A percentile compares a stretch with the other conserved stretches of the same genome.
phyloP scores from a whole-genome alignment of 2,329 filamentous ascomycete genomes.

The Dichotomopilus funicola region DNA sequence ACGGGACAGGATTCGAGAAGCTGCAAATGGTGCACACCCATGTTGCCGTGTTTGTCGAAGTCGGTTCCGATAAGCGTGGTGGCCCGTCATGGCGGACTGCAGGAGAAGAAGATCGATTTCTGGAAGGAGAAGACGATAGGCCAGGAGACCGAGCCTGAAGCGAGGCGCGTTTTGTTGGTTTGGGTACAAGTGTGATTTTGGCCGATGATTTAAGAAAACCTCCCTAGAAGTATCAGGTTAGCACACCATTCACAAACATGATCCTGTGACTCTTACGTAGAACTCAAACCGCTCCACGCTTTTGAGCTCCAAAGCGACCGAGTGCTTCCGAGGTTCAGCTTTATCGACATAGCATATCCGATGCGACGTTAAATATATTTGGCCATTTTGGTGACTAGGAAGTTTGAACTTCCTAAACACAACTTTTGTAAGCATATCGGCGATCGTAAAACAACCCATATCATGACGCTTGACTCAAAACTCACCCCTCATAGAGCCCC shows the following conservation, averaged over 20 bases:
- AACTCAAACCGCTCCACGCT: conserved; percentile 87
- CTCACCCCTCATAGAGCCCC: conserved; percentile 93
- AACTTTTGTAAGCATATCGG: background rate
- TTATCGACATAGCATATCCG: conserved; percentile 93
- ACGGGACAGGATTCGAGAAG: conserved; percentile 86
- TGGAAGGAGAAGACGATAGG: conserved; percentile 39
- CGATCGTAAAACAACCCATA: background rate
- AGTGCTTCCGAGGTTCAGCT: conserved; percentile 75
- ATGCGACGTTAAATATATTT: conserved; percentile 94
- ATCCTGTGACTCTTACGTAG: conserved; percentile 51
- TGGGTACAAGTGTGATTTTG: conserved; percentile 85
- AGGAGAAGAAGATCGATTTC: conserved; percentile 40
- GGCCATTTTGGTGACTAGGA: conserved; percentile 86
- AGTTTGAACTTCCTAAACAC: conserved; percentile 81
- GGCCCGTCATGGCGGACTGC: conserved; percentile 37
- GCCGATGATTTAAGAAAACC: conserved; percentile 92
- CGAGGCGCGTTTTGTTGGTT: conserved; percentile 62
- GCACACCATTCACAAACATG: background rate
- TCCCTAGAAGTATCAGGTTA: conserved; percentile 45
- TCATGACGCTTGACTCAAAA: conserved; percentile 13
- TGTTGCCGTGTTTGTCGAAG: conserved; percentile 58
- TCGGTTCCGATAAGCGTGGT: conserved; percentile 39
- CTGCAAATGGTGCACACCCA: conserved; percentile 97
- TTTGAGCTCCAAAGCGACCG: conserved; percentile 78
- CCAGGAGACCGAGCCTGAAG: conserved; percentile 48